Conservation (phyloP, 1,284 basidiomycete genomes). For the Mycena sp. region DNA sequence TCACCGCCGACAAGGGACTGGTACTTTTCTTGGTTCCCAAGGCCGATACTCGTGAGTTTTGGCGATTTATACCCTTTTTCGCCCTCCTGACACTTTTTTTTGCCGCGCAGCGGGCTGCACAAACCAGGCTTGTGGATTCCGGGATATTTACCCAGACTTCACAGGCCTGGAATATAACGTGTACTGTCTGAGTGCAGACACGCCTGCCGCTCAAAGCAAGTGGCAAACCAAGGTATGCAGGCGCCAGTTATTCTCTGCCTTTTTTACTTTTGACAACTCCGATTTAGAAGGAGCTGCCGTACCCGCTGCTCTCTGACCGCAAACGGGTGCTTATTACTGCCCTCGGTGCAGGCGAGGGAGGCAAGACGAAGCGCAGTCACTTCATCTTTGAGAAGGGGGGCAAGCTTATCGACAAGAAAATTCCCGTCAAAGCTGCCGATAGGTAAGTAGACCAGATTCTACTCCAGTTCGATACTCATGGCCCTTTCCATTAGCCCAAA, state of each 20-base stretch:
- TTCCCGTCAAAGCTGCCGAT: conserved; percentile 86
- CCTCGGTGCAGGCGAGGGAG: conserved; percentile 84
- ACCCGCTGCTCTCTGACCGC: conserved; percentile 89
- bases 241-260: not conserved
- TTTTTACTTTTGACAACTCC: conserved; percentile 1
- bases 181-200: conserved; percentile 89
- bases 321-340: conserved; percentile 81
- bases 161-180: conserved; percentile 75
- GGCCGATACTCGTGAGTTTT: conserved; percentile 80
- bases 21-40: conserved; percentile 88
- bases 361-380: conserved; percentile 88
- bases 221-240: conserved; percentile 82
- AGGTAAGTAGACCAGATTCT: conserved; percentile 60
- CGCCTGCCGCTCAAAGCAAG: conserved; percentile 79
- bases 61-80: not conserved
- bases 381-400: conserved; percentile 93
- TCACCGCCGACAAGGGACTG: conserved; percentile 77
- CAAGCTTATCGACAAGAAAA: conserved; percentile 82
- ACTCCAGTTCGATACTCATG: not conserved
- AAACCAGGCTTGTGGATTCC: conserved; percentile 88
- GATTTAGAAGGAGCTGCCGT: conserved; percentile 84
- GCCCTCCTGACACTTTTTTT: not conserved
- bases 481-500: conserved; percentile 30
- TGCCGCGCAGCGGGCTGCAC: conserved; percentile 80
- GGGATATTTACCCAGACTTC: conserved; percentile 85